Percentiles rank a stretch among this genome's conserved stretches.
These are phyloP conservation scores for Trichoderma breve DNA, from an alignment of 2,329 filamentous ascomycete species.

Conservation along the genomic window DNA sequence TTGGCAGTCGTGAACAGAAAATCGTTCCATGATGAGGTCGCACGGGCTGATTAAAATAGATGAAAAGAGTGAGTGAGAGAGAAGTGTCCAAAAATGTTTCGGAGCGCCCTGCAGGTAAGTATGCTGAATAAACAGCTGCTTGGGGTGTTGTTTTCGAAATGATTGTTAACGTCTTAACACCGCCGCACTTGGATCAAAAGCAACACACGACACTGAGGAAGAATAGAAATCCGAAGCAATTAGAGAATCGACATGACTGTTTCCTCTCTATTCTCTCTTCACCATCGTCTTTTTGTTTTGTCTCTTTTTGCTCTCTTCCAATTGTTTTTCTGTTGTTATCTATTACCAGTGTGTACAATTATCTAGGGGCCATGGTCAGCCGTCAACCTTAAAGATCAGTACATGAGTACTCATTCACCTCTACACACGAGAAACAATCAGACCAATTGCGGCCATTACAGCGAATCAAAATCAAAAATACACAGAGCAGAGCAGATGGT, in stretches of 20 bases:
- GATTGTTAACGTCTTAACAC: neutral
- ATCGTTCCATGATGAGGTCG: neutral
- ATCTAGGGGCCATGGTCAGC: neutral
- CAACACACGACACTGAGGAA: neutral
- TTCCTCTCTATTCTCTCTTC: neutral
- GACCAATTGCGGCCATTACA: neutral
- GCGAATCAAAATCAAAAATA: neutral
- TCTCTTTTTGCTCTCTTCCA: neutral
- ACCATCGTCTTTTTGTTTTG: neutral
- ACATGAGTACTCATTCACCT: neutral
- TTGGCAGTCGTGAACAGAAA: neutral
- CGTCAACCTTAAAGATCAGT: neutral
- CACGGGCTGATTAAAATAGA: neutral
- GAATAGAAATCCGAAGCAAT: neutral
- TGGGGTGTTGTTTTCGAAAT: constrained; percentile 5
- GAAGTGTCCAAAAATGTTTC: neutral
- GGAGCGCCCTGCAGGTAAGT: neutral
- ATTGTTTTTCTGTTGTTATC: too few relatives aligned
- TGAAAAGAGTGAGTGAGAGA: neutral
- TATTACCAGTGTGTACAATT: neutral
- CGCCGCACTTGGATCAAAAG: neutral
- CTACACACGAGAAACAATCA: neutral
- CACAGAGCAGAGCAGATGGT: neutral
- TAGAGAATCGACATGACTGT: neutral
- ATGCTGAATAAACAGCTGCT: neutral